A percentile compares a stretch with the other conserved stretches of the same genome.
Conservation (phyloP, 495 filamentous ascomycete genomes). For the Hyaloscypha bicolor region DNA sequence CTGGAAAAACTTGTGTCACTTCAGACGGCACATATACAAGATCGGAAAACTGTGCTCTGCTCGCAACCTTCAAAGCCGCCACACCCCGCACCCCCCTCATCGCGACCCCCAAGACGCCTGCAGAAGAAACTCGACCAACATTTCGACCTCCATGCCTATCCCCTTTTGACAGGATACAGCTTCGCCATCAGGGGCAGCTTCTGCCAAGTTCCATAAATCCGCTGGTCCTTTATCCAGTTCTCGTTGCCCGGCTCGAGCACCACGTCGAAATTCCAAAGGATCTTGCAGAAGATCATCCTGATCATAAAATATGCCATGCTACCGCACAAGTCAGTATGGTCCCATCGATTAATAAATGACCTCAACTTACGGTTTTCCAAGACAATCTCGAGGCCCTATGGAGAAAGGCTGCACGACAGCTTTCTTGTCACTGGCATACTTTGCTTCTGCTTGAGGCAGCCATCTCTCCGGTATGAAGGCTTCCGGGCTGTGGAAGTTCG, state of each 20-base stretch:
- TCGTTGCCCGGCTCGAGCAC: slow-evolving; percentile 9
- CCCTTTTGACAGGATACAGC: neutral
- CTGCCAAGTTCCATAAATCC: slow-evolving; percentile 36
- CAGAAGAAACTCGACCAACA: too few species aligned
- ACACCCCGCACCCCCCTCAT: too few species aligned
- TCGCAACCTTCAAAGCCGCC: too few species aligned
- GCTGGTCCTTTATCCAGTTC: slow-evolving; percentile 13
- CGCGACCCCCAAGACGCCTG: too few species aligned
- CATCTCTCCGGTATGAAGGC: slow-evolving; percentile 42
- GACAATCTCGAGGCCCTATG: slow-evolving; percentile 60
- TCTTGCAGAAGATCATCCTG: slow-evolving; percentile 49
- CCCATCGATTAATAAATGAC: neutral
- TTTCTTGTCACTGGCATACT: slow-evolving; percentile 45
- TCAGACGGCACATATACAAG: too few species aligned
- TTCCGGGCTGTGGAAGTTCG: slow-evolving; percentile 44
- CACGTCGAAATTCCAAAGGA: slow-evolving; percentile 57
- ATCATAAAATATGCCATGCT: slow-evolving; percentile 54
- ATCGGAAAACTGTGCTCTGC: too few species aligned
- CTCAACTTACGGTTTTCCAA: slow-evolving; percentile 52
- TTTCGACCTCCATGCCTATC: neutral
- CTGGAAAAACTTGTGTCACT: too few species aligned
- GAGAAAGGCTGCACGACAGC: slow-evolving; percentile 58
- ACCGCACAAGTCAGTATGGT: neutral
- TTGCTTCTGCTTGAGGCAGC: slow-evolving; percentile 16
- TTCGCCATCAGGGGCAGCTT: slow-evolving; percentile 35